Base-by-base conservation (phyloP, 208 protist species). In the Tritrichomonas foetus region DNA sequence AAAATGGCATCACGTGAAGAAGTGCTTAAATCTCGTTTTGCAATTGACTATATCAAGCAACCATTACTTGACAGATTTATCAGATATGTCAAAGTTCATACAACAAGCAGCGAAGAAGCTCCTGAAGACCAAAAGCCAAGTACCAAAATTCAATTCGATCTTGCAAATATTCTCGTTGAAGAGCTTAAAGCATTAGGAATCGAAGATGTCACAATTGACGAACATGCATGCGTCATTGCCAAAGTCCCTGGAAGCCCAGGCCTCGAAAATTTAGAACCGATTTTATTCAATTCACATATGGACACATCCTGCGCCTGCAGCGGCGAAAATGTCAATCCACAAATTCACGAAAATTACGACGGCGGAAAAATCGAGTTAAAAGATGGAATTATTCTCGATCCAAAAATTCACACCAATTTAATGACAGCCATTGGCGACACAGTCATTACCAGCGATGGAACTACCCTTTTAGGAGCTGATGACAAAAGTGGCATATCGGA, bases 291-390 rank as follows among this genome's bases (percentile, higher is more conserved):
- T 22, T 89, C 78, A 33, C 78, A 89, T 89, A 47, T 89, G 9
- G 78, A 89, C 47, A 89, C 78, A 57, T 89, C 78, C 0, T n/a
- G 16, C 14, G 41, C 33, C 33, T 89, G 78, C 47, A 61, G 47
- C 20, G 78, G 78, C 11, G 47, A 89, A 36, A 89, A 89, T 50
- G 78, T 89, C 16, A 89, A 89, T 14, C 78, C 78, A 39, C 78
- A 89, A 50, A 36, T 89, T 13, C 47, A 57, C 47, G 22, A 57
- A n/a, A 47, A 89, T 30, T 89, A 89, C 16, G 78, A 89, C 39
- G 78, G 78, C 27, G 39, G n/a, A 50, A 14, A 33, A 47, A 57
- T 89, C 20, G 47, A 53, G 9, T 22, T 89, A 0, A 39, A 39
- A 57, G 27, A 89, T n/a, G 47, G 47, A 33, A 53, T 89, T 49